Conservation (phyloP, 1,284 basidiomycete species). For the Hypsizygus ulmarius region DNA sequence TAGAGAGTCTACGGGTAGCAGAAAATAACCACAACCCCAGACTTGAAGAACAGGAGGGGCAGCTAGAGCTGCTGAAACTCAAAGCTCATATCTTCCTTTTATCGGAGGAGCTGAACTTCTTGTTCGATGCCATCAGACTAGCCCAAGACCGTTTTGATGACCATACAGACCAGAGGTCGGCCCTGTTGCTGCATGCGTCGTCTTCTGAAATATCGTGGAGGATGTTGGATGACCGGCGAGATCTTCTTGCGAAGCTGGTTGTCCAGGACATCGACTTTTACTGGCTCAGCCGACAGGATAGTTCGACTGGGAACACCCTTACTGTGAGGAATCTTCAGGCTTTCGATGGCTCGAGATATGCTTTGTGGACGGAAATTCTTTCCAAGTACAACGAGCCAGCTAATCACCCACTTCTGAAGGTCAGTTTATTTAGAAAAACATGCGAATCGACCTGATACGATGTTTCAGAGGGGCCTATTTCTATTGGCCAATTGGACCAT, state of each 20-base stretch:
- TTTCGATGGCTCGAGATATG: slow-evolving; percentile 84
- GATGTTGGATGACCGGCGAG: slow-evolving; percentile 79
- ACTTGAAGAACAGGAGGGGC: slow-evolving; percentile 44
- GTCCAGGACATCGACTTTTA: slow-evolving; percentile 79
- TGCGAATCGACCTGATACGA: slow-evolving; percentile 7
- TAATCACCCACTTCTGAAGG: slow-evolving; percentile 68
- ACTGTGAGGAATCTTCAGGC: slow-evolving; percentile 79
- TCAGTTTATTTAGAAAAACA: slow-evolving; percentile 26
- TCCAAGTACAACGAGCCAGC: slow-evolving; percentile 69
- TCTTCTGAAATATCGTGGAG: slow-evolving; percentile 92
- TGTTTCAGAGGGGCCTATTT: slow-evolving; percentile 58
- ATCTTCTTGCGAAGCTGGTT: slow-evolving; percentile 84
- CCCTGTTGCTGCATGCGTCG: slow-evolving; percentile 77
- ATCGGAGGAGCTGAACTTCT: slow-evolving; percentile 78
- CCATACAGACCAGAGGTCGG: slow-evolving; percentile 74
- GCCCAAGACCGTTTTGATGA: slow-evolving; percentile 78
- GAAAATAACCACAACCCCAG: slow-evolving; percentile 32
- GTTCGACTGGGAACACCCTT: slow-evolving; percentile 81
- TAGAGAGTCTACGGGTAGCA: slow-evolving; percentile 60
- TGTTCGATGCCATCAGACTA: slow-evolving; percentile 88
- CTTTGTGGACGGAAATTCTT: slow-evolving; percentile 88
- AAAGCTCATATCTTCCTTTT: slow-evolving; percentile 76
- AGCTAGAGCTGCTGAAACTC: slow-evolving; percentile 64
- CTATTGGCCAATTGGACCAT: slow-evolving; percentile 76
- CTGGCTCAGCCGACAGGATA: slow-evolving; percentile 88